A percentile compares a stretch with the other conserved stretches of the same genome.
phyloP scores from a whole-genome alignment of 352 stramenopile genomes.

The Peronosclerospora sorghi region DNA sequence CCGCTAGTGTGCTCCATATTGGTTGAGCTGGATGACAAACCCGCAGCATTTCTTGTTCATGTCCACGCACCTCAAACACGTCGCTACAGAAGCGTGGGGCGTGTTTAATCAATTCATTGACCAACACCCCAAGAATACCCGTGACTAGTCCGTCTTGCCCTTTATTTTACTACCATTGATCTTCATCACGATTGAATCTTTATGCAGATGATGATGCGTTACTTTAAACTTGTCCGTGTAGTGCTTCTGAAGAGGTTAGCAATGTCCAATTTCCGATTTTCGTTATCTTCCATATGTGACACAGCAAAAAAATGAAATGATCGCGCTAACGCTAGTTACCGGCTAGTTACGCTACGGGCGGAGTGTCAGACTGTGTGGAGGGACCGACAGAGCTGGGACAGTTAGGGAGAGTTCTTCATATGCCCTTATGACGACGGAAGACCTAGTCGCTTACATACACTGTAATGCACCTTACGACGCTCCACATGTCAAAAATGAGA shows the following conservation, averaged over 20 bases:
- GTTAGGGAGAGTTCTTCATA: no score
- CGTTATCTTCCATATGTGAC: no score
- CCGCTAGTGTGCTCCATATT: conserved; percentile 71
- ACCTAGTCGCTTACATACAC: no score
- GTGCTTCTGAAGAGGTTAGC: conserved; percentile 71
- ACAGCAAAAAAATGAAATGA: no score
- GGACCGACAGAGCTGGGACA: no score
- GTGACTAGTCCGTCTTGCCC: conserved; percentile 25
- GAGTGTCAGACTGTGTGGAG: no score
- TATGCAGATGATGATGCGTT: conserved; percentile 66
- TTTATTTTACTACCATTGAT: conserved; percentile 37
- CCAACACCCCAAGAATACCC: conserved; percentile 33
- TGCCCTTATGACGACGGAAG: no score
- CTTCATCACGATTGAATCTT: conserved; percentile 69
- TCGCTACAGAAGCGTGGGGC: conserved; percentile 65
- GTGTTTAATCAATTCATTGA: conserved; percentile 63
- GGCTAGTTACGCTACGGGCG: no score
- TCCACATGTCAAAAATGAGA: no score
- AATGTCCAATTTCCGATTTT: conserved; percentile 83
- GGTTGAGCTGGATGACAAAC: conserved; percentile 52
- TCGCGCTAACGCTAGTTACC: no score
- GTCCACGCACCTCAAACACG: conserved; percentile 64
- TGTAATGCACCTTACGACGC: no score
- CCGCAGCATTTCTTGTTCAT: conserved; percentile 72
- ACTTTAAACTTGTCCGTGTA: conserved; percentile 81